Evolutionary conservation across 176 grass and related monocot genomes (phyloP).

Genomic region (sorghum (Sorghum bicolor)): Sorghum_bicolor_NCBIv3 NC_012871.2:1913501-1914000

Average conservation of each 20-base stretch:
- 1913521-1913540: neutral
- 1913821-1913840: neutral
- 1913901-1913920: neutral
- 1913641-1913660: neutral
- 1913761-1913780: conserved; percentile 97
- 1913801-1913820: neutral
- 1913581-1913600: neutral
- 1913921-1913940: neutral
- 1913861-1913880: too few species aligned
- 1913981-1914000: too few species aligned
- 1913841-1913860: too few species aligned
- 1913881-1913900: neutral
- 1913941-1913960: too few species aligned
- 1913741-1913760: conserved; percentile 95
- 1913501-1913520: neutral
- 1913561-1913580: neutral
- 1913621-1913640: neutral
- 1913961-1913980: too few species aligned
- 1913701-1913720: conserved; percentile 22
- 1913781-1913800: conserved; percentile 51
- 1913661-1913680: neutral
- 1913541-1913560: conserved; percentile 1
- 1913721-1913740: conserved; percentile 97
- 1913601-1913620: neutral
- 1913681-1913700: too few species aligned